Conservation (phyloP, 2,329 filamentous ascomycete species). For the Diaporthe destruens region DNA sequence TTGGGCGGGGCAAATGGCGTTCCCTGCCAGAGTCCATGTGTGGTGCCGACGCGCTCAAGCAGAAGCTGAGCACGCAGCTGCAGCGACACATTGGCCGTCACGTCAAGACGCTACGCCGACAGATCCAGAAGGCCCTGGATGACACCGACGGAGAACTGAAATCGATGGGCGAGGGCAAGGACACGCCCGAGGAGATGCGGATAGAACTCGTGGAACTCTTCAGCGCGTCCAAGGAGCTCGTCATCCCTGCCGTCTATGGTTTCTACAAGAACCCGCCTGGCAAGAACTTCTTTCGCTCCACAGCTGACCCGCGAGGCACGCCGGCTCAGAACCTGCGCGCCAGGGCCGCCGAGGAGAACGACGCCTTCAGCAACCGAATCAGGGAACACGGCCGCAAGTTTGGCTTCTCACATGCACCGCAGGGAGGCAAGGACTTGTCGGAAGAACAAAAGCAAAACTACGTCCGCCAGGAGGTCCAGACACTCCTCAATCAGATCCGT, state of each 20-base stretch:
- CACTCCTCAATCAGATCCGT: conserved; percentile 62
- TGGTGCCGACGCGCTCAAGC: conserved; percentile 59
- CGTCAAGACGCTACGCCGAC: conserved; percentile 62
- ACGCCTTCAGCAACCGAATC: conserved; percentile 62
- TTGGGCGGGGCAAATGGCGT: conserved; percentile 62
- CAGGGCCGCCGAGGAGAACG: conserved; percentile 64
- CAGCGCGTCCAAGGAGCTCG: conserved; percentile 65
- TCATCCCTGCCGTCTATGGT: conserved; percentile 65
- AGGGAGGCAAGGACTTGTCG: conserved; percentile 34
- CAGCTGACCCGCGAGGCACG: conserved; percentile 62
- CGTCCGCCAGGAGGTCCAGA: conserved; percentile 62
- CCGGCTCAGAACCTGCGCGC: conserved; percentile 65
- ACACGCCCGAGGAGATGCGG: conserved; percentile 66
- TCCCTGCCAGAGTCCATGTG: conserved; percentile 61
- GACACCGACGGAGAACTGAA: conserved; percentile 63
- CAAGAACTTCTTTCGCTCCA: conserved; percentile 64
- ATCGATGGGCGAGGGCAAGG: conserved; percentile 63
- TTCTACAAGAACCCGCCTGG: conserved; percentile 68
- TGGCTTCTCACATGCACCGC: conserved; percentile 53
- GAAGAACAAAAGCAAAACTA: conserved; percentile 60
- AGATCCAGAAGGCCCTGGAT: conserved; percentile 64
- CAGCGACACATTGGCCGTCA: conserved; percentile 66
- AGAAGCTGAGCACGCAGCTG: conserved; percentile 63
- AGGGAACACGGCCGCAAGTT: conserved; percentile 64
- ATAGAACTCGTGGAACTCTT: conserved; percentile 67